Base-by-base conservation (phyloP, 1,284 basidiomycete species). In the Phellinidium pouzarii region DNA sequence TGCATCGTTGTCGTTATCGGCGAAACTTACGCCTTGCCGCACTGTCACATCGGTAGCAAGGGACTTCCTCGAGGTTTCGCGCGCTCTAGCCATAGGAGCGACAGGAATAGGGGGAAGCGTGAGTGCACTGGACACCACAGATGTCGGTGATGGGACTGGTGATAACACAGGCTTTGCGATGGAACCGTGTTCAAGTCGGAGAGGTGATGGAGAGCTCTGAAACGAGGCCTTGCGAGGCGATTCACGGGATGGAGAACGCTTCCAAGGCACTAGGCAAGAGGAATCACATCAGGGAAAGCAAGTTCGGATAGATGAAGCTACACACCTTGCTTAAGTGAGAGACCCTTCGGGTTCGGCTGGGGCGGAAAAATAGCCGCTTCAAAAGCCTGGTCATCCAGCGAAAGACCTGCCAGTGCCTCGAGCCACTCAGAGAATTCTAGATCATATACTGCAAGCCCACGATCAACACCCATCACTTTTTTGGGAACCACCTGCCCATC, bases 361-460 rank as follows among this genome's bases (percentile, higher is more conserved):
- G 52, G 53, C 29, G 48, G 40, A 17, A 46, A 52, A 40, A 58
- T 36, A n/a, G 41, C 34, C 38, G 17, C 47, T 43, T 37, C 59
- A 53, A 9, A 60, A 34, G 31, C 56, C 44, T 22, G 53, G 41
- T 50, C 57, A 44, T 61, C 61, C 50, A 67, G 61, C 48, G 67
- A 47, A 23, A 71, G 59, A 14, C 72, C 77, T 25, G 77, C 79
- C 65, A 87, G 69, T 20, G 75, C 67, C 59, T 89, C 84, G 23
- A 87, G 62, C 19, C 71, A 65, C 53, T 80, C 76, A 9, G 86
- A 84, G 59, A 79, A 84, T 60, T 89, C 87, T 44, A 90, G 71
- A 40, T 80, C 81, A 48, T 84, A 81, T 40, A 90, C 82, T n/a
- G 81, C 85, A 20, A 78, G 67, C 4, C 71, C 54, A 17, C 57